Evolutionary conservation across 2,329 filamentous ascomycete species (phyloP), one percentile per base, ranked within the genome.

Genomic region (Ilyonectria sp.): DNA sequence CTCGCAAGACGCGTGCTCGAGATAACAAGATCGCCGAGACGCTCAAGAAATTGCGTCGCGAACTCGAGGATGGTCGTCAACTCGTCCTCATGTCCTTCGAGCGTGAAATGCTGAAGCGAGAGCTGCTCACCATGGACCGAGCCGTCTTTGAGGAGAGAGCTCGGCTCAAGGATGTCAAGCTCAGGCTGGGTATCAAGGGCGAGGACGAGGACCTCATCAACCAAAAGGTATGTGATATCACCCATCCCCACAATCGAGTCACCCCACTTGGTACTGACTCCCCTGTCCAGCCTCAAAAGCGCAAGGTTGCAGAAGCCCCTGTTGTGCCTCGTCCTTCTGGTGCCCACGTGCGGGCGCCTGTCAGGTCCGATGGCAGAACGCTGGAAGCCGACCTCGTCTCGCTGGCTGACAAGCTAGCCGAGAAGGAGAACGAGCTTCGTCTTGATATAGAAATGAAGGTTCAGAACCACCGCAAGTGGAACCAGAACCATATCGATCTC

Each of bases 21-120:
- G 96, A 99, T 84, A 94, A 94, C 40, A 95, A 97, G 82, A 94
- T 95, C 75, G 94, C 93, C 61, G 96, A 99, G 79, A 98, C 97
- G 81, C 88, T 99, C 73, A 96, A 96, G 85, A 94, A 93, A 79
- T 85, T 99, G 77, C 91, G 96, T 62, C 92, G 92, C 75, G 95
- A 99, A 84, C 86, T 98, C 44, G 96, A 98, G 82, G 92, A 96
- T 75, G 94, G 93, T 66, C 92, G 95, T 56, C 89, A 94, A 75
- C 86, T 98, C 68, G 89, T 98, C 74, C 85, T 91, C 46, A 85
- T 94, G 78, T 91, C 97, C 58, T 91, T 91, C 72, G 90, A 93
- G 73, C 92, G 96, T 75, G 96, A 99, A 80, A 79, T 92, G 69
- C 85, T 92, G 69, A 94, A 95, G 79, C 91, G 91, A 74, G 92